These are phyloP conservation scores for Lasiodiplodia gonubiensis DNA, from an alignment of 2,329 filamentous ascomycete species.

Conservation along the genomic window DNA sequence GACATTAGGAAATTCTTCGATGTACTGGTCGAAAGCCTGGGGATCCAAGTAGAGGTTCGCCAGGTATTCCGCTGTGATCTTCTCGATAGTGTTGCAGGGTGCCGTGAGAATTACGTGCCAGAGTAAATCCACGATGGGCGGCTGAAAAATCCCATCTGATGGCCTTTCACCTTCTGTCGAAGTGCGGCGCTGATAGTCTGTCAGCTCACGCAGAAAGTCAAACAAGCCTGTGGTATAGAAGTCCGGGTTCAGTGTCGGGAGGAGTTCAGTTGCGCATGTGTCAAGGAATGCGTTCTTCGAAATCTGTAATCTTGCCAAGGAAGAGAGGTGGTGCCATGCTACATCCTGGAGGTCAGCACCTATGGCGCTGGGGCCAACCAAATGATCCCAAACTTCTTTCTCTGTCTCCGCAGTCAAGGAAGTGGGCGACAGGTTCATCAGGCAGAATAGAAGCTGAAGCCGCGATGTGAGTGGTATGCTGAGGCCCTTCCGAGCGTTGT, in stretches of 20 bases:
- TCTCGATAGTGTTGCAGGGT: constrained; percentile 68
- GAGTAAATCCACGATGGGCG: constrained; percentile 69
- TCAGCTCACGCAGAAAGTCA: constrained; percentile 62
- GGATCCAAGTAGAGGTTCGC: constrained; percentile 74
- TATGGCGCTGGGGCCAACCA: constrained; percentile 69
- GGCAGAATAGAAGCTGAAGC: constrained; percentile 62
- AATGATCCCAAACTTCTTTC: constrained; percentile 70
- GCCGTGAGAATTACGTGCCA: constrained; percentile 82
- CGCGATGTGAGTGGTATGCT: constrained; percentile 41
- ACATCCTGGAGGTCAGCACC: constrained; percentile 66
- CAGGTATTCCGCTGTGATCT: constrained; percentile 70
- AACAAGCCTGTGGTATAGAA: constrained; percentile 68
- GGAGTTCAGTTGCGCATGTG: constrained; percentile 59
- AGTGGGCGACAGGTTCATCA: constrained; percentile 67
- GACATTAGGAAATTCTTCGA: constrained; percentile 7
- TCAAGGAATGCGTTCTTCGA: constrained; percentile 52
- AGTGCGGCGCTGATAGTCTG: constrained; percentile 21
- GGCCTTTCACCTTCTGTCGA: constrained; percentile 46
- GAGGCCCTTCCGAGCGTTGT: constrained; percentile 28
- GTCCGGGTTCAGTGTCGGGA: constrained; percentile 62
- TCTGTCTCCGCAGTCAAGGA: constrained; percentile 68
- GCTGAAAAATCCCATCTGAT: constrained; percentile 58
- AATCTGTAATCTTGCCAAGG: constrained; percentile 37
- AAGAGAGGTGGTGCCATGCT: constrained; percentile 72
- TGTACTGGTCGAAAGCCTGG: constrained; percentile 4